These are phyloP conservation scores for Naganishia sp. DNA, from an alignment of 1,284 basidiomycete genomes.

Conservation along the genomic window DNA sequence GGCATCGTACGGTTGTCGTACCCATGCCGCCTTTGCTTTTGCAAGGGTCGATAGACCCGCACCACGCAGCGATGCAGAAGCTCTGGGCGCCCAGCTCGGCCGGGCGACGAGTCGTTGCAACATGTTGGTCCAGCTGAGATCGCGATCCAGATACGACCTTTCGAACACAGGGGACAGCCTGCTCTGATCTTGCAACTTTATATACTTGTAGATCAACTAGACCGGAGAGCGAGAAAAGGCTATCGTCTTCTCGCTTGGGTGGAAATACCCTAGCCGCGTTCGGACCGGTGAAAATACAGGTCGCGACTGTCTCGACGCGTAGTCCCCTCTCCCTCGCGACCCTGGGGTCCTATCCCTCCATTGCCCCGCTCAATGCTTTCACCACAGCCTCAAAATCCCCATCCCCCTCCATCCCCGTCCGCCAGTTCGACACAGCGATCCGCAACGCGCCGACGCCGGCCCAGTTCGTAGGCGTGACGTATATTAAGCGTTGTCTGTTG, in stretches of 20 bases:
- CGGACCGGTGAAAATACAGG: too few relatives aligned
- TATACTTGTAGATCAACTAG: too few relatives aligned
- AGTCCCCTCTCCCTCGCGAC: conserved; percentile 24
- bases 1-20: background rate
- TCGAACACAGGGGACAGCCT: too few relatives aligned
- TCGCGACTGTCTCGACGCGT: too few relatives aligned
- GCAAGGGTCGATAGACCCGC: conserved; percentile 12
- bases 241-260: too few relatives aligned
- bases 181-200: too few relatives aligned
- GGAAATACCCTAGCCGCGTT: too few relatives aligned
- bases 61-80: background rate
- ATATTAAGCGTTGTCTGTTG: conserved; percentile 54
- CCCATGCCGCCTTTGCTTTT: conserved; percentile 27
- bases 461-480: conserved; percentile 56
- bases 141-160: too few relatives aligned
- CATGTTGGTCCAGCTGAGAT: background rate
- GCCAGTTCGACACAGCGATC: conserved; percentile 58
- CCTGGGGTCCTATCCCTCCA: conserved; percentile 29
- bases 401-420: conserved; percentile 48
- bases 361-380: conserved; percentile 33
- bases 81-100: background rate
- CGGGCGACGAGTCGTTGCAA: background rate
- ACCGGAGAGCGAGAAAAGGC: too few relatives aligned
- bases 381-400: conserved; percentile 30
- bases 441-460: conserved; percentile 53